Percentiles rank a stretch among this genome's conserved stretches.
Evolutionary conservation across 2,329 filamentous ascomycete species (phyloP).

Genomic region (Cladophialophora carrionii): DNA sequence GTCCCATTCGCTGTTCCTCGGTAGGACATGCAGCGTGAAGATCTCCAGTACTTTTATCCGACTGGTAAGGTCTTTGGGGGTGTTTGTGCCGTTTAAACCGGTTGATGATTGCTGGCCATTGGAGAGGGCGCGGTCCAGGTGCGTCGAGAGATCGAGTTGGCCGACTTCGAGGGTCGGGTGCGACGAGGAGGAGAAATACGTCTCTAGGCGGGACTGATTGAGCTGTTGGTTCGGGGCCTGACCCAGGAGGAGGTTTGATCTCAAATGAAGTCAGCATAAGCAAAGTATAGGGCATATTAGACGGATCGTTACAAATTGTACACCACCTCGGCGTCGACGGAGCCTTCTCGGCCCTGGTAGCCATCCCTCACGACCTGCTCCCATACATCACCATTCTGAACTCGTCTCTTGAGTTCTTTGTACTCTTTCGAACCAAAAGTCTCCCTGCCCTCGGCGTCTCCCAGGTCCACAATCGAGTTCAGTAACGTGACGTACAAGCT

Average conservation of each 20-base stretch:
- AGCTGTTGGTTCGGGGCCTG: conserved; percentile 81
- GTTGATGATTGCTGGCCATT: conserved; percentile 44
- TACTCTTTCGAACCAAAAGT: conserved; percentile 85
- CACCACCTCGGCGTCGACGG: conserved; percentile 92
- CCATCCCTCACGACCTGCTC: conserved; percentile 86
- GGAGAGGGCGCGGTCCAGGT: conserved; percentile 54
- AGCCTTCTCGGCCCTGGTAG: conserved; percentile 84
- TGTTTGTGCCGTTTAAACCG: conserved; percentile 69
- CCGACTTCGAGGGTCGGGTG: conserved; percentile 62
- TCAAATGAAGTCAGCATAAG: conserved; percentile 44
- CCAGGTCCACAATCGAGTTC: conserved; percentile 87
- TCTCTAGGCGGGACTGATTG: conserved; percentile 87
- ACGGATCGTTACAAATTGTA: conserved; percentile 51
- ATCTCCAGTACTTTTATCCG: conserved; percentile 91
- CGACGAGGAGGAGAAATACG: conserved; percentile 78
- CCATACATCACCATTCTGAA: conserved; percentile 90
- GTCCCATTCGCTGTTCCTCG: conserved; percentile 92
- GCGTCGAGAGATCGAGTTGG: conserved; percentile 55
- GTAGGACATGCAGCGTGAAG: conserved; percentile 92
- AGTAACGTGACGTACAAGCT: conserved; percentile 92
- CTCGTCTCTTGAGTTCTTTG: conserved; percentile 78
- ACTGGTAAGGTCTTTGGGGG: conserved; percentile 79
- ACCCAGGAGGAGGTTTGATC: conserved; percentile 85
- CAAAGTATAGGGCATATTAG: not conserved
- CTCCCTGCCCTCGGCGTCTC: conserved; percentile 84